These are phyloP conservation scores for Nyctanthes arbortristis DNA, from an alignment of 257 asterid species.

Conservation along the genomic window DNA sequence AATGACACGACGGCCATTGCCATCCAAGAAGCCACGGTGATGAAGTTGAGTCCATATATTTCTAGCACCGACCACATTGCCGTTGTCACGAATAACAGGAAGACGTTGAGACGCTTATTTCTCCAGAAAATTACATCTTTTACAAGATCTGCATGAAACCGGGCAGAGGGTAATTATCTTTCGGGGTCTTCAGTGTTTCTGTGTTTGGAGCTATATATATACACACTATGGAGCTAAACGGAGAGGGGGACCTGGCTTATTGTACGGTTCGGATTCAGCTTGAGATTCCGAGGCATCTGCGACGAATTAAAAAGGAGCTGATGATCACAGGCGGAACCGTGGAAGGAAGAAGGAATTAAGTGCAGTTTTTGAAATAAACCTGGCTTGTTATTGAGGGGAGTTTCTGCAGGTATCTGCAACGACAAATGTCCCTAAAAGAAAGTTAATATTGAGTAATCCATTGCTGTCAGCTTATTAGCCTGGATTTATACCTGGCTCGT, in stretches of 20 bases:
- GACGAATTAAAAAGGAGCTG: too few species aligned
- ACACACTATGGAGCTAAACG: too few species aligned
- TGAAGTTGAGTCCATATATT: constrained; percentile 42
- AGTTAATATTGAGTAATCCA: too few species aligned
- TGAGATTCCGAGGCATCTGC: background rate
- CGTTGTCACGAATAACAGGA: constrained; percentile 42
- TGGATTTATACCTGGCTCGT: too few species aligned
- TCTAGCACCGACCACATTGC: constrained; percentile 48
- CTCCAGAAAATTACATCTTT: constrained; percentile 59
- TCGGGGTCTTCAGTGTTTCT: too few species aligned
- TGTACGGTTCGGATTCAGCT: background rate
- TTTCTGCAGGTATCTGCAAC: too few species aligned
- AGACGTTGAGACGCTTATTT: constrained; percentile 37
- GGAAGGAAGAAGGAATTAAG: too few species aligned
- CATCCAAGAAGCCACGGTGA: constrained; percentile 46
- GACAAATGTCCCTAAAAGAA: background rate
- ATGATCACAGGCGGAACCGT: too few species aligned
- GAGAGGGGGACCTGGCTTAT: background rate
- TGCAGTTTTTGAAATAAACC: too few species aligned
- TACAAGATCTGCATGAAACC: constrained; percentile 34
- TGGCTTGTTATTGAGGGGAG: too few species aligned
- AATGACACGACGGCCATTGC: constrained; percentile 42
- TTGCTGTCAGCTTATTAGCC: too few species aligned
- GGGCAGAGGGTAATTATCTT: constrained; percentile 3
- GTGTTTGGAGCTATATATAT: too few species aligned